These are phyloP conservation scores for Odontarrhena argentea DNA, from an alignment of 345 rosid genomes.

Conservation along the genomic window DNA sequence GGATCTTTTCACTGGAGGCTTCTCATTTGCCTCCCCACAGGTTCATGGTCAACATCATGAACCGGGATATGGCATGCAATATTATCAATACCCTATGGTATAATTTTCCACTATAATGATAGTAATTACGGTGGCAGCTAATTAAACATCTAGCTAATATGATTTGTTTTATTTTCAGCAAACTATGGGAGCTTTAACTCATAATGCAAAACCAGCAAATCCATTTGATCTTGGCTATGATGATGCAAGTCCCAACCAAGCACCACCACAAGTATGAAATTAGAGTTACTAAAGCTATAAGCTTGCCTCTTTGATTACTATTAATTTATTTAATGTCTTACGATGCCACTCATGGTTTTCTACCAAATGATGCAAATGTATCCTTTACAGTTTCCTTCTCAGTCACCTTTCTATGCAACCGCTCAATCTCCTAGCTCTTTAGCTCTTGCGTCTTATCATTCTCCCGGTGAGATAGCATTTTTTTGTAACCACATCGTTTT, in stretches of 20 bases:
- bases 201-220: slow-evolving; percentile 51
- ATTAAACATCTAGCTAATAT: slow-evolving; percentile 1
- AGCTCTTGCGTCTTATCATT: slow-evolving; percentile 39
- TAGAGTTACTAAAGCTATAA: slow-evolving; percentile 7
- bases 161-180: slow-evolving; percentile 36
- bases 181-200: slow-evolving; percentile 47
- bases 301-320: neutral
- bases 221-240: slow-evolving; percentile 64
- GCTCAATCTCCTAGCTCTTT: slow-evolving; percentile 38
- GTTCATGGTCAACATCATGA: slow-evolving; percentile 49
- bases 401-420: slow-evolving; percentile 43
- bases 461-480: slow-evolving; percentile 46
- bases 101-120: slow-evolving; percentile 8
- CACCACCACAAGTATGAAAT: slow-evolving; percentile 44
- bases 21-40: slow-evolving; percentile 44
- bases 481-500: neutral
- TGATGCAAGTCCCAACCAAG: slow-evolving; percentile 43
- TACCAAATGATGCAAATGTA: neutral
- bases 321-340: neutral
- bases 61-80: slow-evolving; percentile 54
- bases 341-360: neutral
- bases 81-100: slow-evolving; percentile 62
- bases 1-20: slow-evolving; percentile 74
- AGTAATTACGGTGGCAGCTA: slow-evolving; percentile 8
- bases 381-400: slow-evolving; percentile 51